phyloP scores from a whole-genome alignment of 2,329 filamentous ascomycete genomes.

The Achaetomium macrosporum region DNA sequence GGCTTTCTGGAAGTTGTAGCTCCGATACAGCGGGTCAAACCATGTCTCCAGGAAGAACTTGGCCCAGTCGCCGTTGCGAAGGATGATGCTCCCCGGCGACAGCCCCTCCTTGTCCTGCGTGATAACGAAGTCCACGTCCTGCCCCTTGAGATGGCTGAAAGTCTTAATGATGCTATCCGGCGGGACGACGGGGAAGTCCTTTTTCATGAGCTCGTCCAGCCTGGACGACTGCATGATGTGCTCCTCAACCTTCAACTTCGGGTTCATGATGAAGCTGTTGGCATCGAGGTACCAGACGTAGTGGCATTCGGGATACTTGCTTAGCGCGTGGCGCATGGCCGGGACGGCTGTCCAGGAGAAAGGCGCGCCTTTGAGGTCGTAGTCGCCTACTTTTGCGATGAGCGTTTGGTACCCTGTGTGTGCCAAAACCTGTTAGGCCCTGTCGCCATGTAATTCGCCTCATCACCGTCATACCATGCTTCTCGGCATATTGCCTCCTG shows the following conservation, averaged over 20 bases:
- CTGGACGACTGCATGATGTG: constrained; percentile 62
- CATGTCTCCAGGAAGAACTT: constrained; percentile 90
- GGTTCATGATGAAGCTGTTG: constrained; percentile 84
- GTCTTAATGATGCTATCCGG: constrained; percentile 97
- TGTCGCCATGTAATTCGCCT: neutral
- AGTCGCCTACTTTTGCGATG: constrained; percentile 71
- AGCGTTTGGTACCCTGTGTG: constrained; percentile 74
- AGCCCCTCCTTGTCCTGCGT: constrained; percentile 81
- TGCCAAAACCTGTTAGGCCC: neutral
- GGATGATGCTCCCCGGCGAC: constrained; percentile 67
- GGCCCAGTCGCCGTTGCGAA: constrained; percentile 83
- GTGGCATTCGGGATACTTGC: constrained; percentile 66
- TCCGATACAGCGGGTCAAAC: constrained; percentile 91
- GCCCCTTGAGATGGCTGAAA: constrained; percentile 70
- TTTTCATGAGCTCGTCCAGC: constrained; percentile 75
- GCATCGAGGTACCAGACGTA: constrained; percentile 87
- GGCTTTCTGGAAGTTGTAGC: constrained; percentile 93
- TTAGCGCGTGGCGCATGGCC: constrained; percentile 82
- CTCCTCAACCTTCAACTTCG: constrained; percentile 59
- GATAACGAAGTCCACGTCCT: constrained; percentile 74
- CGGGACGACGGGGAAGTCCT: constrained; percentile 79
- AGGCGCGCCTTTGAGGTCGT: constrained; percentile 58
- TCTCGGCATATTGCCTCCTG: constrained; percentile 73
- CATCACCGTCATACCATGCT: constrained; percentile 62
- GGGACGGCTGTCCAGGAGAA: constrained; percentile 72